Base-by-base conservation (phyloP, 495 filamentous ascomycete species). In the Collariella sp. region DNA sequence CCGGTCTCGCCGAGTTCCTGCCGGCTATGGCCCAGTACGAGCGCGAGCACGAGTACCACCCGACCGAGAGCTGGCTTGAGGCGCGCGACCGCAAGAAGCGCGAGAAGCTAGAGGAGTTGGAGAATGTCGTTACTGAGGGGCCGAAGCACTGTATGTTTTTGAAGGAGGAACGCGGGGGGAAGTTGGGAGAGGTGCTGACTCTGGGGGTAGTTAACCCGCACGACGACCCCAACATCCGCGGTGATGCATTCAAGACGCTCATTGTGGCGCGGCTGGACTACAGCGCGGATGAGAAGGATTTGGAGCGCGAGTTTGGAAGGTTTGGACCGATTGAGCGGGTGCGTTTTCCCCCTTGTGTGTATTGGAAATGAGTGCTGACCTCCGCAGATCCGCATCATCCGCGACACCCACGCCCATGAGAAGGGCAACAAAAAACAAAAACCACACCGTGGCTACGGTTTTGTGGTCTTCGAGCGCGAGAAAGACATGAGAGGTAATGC, bases 401-500 rank as follows among this genome's bases (percentile, higher is more conserved):
- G 67, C 33, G 79, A 88, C 61, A 80, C 77, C 19, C 76, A 83
- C 61, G 79, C 80, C 58, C 77, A 83, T 52, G 76, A 85, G 50
- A 84, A 83, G 50, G 78, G 80, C 4, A 90, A 87, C 60, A 84
- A 84, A 65, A 81, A 82, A 50, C 91, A 89, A 67, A 96, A 94
- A 71, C 77, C 82, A 41, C 85, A 93, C 67, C 80, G 83, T 60
- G 93, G 93, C 57, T 98, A 98, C 73, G 93, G 89, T 54, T 98
- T 98, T 68, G 85, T 98, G 61, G 90, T 96, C 44, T 98, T 90
- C 68, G 91, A 97, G 72, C 84, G 88, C 64, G 93, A 97, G 70
- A 91, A 91, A 72, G 93, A 98, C 66, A 96, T 98, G 94, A 96
- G 95, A 85, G 91, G 93, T 96, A 95, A 78, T 72, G 60, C 45